phyloP scores from a whole-genome alignment of 441 rosid genomes.

The California macrophylla region DNA sequence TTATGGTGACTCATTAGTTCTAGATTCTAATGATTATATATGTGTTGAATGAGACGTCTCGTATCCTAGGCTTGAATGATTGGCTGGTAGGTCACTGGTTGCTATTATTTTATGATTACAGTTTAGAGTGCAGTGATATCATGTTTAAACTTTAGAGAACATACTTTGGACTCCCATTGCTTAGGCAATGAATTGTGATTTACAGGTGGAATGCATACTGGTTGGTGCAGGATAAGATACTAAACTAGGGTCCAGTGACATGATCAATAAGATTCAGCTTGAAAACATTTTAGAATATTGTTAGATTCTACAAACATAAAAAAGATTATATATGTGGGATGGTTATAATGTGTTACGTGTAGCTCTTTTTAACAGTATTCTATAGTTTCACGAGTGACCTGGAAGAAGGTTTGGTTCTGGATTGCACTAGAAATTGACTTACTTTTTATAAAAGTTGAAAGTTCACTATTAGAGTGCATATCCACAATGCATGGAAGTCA shows the following conservation, averaged over 20 bases:
- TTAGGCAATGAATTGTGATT: not conserved
- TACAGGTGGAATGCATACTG: slow-evolving; percentile 14
- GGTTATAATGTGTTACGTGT: not conserved
- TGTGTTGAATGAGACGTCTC: not conserved
- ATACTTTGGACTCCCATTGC: not conserved
- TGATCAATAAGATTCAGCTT: slow-evolving; percentile 11
- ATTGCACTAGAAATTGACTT: not conserved
- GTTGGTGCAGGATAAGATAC: not conserved
- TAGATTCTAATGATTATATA: not conserved
- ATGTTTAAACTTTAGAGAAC: not conserved
- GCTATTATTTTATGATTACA: not conserved
- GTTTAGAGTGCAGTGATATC: not conserved
- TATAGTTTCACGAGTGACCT: not conserved
- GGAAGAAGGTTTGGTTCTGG: not conserved
- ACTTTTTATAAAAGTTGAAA: not conserved
- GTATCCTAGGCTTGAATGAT: not conserved
- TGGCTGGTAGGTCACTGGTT: not conserved
- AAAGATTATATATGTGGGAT: not conserved
- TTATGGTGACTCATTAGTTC: not conserved
- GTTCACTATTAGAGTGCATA: not conserved
- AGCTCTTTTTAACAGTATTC: not conserved
- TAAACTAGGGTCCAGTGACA: not conserved
- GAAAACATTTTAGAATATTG: not conserved
- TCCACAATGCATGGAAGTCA: not conserved
- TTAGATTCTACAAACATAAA: slow-evolving; percentile 11